Base-by-base conservation (phyloP, 75 land plant genomes). In the Pinus tabuliformis region DNA sequence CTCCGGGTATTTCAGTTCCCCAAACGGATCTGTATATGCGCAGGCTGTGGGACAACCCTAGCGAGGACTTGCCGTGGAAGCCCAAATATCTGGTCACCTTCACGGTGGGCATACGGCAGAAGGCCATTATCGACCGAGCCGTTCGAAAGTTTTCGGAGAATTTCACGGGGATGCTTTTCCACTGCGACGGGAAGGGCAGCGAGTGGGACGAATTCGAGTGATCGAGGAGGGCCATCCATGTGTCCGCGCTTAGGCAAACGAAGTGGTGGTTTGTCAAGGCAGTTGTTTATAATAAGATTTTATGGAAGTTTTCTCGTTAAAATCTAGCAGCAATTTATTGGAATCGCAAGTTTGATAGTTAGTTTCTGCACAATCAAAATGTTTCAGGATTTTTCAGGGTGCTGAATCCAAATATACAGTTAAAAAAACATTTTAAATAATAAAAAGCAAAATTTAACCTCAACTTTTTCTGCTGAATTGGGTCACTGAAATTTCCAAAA, bases 1-100 rank as follows among this genome's bases (percentile, higher is more conserved):
- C 95, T 18, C 89, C 89, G 15, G 91, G 85, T n/a, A 92, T 92
- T 12, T 73, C 90, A 75, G 83, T 49, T 59, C 63, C 91, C 22
- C 81, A 86, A 45, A 86, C 92, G 61, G 95, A 92, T 84, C 81
- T 84, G 8, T 86, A 82, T 57, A 59, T 77, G 37, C 92, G 89
- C 5, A 85, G 89, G 62, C 80, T 92, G 15, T 87, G 90, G 88
- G 95, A 92, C 59, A 65, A 59, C 57, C 95, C 95, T 1, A 56
- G 64, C 75, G 81, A 78, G 81, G 83, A 81, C 61, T 37, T 81
- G 64, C 62, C 37, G 14, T 39, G 42, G 42, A 39, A 39, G 6
- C 42, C 42, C 42, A 39, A 5, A 39, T 39, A 39, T 39, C 42
- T 39, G 42, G 42, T 79, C 56, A 80, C 81, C 65, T 64, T 80